Percentiles rank a stretch among this genome's conserved stretches.
phyloP scores from a whole-genome alignment of 1,139 yeast species.

The Lodderomyces orthopsilosis region DNA sequence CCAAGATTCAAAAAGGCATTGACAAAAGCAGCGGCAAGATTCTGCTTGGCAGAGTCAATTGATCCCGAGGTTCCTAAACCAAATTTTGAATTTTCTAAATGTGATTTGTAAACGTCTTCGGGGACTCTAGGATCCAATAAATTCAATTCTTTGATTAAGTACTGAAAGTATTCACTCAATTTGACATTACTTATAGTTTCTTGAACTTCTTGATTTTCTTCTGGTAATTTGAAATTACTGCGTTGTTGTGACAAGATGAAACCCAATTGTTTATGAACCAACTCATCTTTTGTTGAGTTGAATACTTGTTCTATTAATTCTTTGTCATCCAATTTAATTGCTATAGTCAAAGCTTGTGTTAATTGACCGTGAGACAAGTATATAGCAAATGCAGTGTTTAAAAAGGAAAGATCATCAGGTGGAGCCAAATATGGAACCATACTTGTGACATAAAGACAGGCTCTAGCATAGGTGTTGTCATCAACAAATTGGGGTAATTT shows the following conservation, averaged over 20 bases:
- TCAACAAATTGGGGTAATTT: slow-evolving; percentile 82
- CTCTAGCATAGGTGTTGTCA: slow-evolving; percentile 79
- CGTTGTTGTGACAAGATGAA: slow-evolving; percentile 86
- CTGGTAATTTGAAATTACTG: slow-evolving; percentile 64
- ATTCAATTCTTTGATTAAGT: slow-evolving; percentile 83
- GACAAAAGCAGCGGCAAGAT: slow-evolving; percentile 92
- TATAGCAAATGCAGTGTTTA: slow-evolving; percentile 87
- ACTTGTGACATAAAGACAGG: slow-evolving; percentile 89
- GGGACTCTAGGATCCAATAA: slow-evolving; percentile 88
- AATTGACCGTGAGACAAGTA: slow-evolving; percentile 76
- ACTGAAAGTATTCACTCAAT: slow-evolving; percentile 74
- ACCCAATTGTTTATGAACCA: slow-evolving; percentile 86
- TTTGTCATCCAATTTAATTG: slow-evolving; percentile 85
- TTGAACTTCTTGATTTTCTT: slow-evolving; percentile 74
- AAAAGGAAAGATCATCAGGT: slow-evolving; percentile 84
- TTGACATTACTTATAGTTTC: slow-evolving; percentile 81
- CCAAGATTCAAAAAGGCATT: slow-evolving; percentile 91
- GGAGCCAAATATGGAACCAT: slow-evolving; percentile 96
- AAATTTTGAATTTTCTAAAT: slow-evolving; percentile 67
- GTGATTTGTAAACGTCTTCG: slow-evolving; percentile 91
- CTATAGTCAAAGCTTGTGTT: slow-evolving; percentile 87
- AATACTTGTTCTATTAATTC: slow-evolving; percentile 76
- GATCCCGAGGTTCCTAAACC: slow-evolving; percentile 59
- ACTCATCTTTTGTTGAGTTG: slow-evolving; percentile 65
- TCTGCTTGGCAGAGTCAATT: slow-evolving; percentile 94